A percentile compares a stretch with the other conserved stretches of the same genome.
phyloP scores from a whole-genome alignment of 1,284 basidiomycete species.

The Ustilago curta region DNA sequence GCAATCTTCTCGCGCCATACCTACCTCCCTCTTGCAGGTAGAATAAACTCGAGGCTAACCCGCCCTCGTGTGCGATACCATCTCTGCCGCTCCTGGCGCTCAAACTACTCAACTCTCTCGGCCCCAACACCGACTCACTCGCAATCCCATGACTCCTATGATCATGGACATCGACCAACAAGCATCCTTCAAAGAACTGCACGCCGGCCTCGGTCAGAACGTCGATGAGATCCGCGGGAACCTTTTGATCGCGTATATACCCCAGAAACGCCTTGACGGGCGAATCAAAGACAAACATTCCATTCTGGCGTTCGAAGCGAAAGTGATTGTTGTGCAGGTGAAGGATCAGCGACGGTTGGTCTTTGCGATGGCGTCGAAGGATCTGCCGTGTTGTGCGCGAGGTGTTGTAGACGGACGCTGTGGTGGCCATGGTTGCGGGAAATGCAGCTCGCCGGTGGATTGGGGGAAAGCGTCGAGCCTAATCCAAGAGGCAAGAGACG shows the following conservation, averaged over 20 bases:
- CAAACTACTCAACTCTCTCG: constrained; percentile 31
- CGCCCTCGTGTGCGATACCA: constrained; percentile 10
- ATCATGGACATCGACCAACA: constrained; percentile 67
- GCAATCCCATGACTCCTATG: constrained; percentile 53
- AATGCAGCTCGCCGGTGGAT: too few relatives aligned
- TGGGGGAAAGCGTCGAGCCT: too few relatives aligned
- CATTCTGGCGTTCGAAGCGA: constrained; percentile 67
- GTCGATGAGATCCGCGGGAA: constrained; percentile 64
- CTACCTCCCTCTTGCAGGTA: constrained; percentile 59
- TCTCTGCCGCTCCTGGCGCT: constrained; percentile 10
- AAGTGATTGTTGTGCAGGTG: constrained; percentile 64
- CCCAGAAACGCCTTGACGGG: constrained; percentile 62
- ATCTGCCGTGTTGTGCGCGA: constrained; percentile 66
- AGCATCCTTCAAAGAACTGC: constrained; percentile 65
- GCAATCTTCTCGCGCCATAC: constrained; percentile 41
- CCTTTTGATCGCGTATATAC: constrained; percentile 61
- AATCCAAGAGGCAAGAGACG: too few relatives aligned
- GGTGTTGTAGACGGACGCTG: constrained; percentile 66
- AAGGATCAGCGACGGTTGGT: constrained; percentile 61
- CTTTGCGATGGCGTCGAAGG: constrained; percentile 62
- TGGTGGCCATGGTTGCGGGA: constrained; percentile 59
- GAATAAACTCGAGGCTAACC: constrained; percentile 38
- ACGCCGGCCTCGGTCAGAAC: constrained; percentile 60
- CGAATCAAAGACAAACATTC: constrained; percentile 64
- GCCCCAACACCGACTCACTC: constrained; percentile 15